These are phyloP conservation scores for Monosporascus sp. DNA, from an alignment of 2,329 filamentous ascomycete species.

Conservation along the genomic window DNA sequence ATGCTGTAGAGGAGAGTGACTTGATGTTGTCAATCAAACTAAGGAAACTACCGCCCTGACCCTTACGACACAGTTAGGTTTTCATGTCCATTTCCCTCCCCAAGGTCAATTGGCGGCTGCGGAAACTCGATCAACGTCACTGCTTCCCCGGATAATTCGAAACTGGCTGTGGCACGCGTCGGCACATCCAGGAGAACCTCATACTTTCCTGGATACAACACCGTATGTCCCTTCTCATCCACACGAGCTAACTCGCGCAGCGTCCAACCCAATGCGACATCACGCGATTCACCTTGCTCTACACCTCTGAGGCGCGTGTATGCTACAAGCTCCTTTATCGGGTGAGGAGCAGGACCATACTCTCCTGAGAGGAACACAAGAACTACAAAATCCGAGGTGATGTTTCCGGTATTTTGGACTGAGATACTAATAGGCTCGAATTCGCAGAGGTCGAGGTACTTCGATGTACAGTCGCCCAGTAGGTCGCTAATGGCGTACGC, in stretches of 20 bases:
- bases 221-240: slow-evolving; percentile 38
- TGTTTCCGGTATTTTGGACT: slow-evolving; percentile 35
- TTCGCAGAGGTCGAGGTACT: slow-evolving; percentile 31
- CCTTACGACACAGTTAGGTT: slow-evolving; percentile 1
- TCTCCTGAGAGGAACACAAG: slow-evolving; percentile 37
- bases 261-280: slow-evolving; percentile 31
- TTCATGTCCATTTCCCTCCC: slow-evolving; percentile 21
- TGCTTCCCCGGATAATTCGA: slow-evolving; percentile 35
- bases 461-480: slow-evolving; percentile 22
- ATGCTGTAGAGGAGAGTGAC: too few species aligned
- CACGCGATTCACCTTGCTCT: slow-evolving; percentile 13
- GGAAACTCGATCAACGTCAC: slow-evolving; percentile 27
- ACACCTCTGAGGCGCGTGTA: slow-evolving; percentile 35
- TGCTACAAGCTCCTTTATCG: slow-evolving; percentile 39
- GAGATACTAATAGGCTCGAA: slow-evolving; percentile 32
- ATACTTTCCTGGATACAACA: slow-evolving; percentile 43
- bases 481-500: slow-evolving; percentile 30
- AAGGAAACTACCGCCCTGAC: too few species aligned
- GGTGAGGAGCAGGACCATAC: slow-evolving; percentile 36
- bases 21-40: too few species aligned
- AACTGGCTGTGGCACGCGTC: slow-evolving; percentile 29
- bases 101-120: slow-evolving; percentile 24
- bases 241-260: slow-evolving; percentile 39
- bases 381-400: slow-evolving; percentile 40
- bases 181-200: slow-evolving; percentile 33